Base-by-base conservation (phyloP, 352 stramenopile genomes). In the Phytophthora sansomeana region DNA sequence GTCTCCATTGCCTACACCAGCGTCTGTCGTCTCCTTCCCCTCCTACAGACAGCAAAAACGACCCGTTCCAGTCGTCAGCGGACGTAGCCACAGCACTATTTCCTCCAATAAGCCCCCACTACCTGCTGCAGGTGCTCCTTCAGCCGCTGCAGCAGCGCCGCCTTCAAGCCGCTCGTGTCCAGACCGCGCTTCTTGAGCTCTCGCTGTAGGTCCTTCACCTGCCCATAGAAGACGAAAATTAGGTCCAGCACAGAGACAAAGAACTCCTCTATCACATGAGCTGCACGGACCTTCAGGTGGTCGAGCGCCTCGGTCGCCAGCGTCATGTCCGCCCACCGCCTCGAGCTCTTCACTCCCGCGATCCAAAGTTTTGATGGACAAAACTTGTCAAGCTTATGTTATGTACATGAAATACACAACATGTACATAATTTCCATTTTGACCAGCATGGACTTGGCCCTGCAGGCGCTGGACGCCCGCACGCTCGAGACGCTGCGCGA, bases 161-260 rank as follows among this genome's bases (percentile, higher is more conserved):
- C 74, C 65, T 90, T 87, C 7, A 74, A 62, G 3, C 77, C 81
- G 16, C 55, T 58, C 6, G 69, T 69, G 58, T 82, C 74, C 13
- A 87, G 63, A 17, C 69, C 61, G 5, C 67, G 69, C 47, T 82
- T 76, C 59, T 74, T 72, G 26, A 87, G 71, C 59, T 80, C 62
- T 21, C 61, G 53, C 47, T 85, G 77, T 19, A 88, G 66, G 56
- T 88, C 72, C 60, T 90, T 88, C 24, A 84, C 78, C 81, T 90
- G 43, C 21, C 58, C 9, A 53, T 3, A 49, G n/a, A 46, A 29
- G n/a, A 29, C 2, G 21, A 11, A 13, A 29, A 17, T 50, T 26
- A 49, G 29, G 21, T 24, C 21, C 21, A 24, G 21, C 21, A 24
- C 21, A 24, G 21, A 24, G 21, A 36, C 11, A 43, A 41, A 14